Evolutionary conservation across 2,329 filamentous ascomycete genomes (phyloP), one percentile per base, ranked within the genome.

Genomic region (Cercospora sojina): DNA sequence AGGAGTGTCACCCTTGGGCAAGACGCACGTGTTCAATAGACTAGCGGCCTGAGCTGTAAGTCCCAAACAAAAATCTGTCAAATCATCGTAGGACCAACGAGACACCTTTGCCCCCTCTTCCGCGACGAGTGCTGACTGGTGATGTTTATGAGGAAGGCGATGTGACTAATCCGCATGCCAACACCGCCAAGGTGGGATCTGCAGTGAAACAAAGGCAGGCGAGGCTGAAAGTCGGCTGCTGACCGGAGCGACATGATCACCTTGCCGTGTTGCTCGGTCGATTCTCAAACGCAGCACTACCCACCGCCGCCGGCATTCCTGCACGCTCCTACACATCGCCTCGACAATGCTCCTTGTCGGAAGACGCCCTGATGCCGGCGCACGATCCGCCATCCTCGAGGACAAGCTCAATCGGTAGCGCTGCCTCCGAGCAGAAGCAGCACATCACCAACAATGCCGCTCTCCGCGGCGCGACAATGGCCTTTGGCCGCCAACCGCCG

Each of bases 391-490:
- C 59, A 25, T 35, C 47, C 27, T 73, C 71, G 20, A 68, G 74
- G 67, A 63, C 70, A 29, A 69, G 70, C 31, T 73, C 73, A 51
- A 66, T 67, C 61, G 66, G 67, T 68, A 73, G 70, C 55, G 64
- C 64, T 9, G 64, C 67, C 31, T 38, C 60, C 55, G 51, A 64
- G 57, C 32, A 32, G 20, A 62, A 66, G 32, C 70, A 70, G 41
- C 66, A 63, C 59, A 27, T 55, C 59, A 38, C 16, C 59, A 38
- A 55, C 47, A 74, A 81, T 74, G 82, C 83, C 56, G 84, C 84
- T 55, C 78, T 85, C 13, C 77, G 77, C 61, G 84, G 84, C 32
- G 84, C 84, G 8, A 76, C 79, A 5, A 71, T 78, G 47, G 84
- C 84, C 23, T 85, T 85, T 73, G 78, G 77, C 10, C 82, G 80